Evolutionary conservation across 371 early-diverging fungal species (phyloP), one percentile per base, ranked within the genome.

Genomic region (Apophysomyces trapeziformis): DNA sequence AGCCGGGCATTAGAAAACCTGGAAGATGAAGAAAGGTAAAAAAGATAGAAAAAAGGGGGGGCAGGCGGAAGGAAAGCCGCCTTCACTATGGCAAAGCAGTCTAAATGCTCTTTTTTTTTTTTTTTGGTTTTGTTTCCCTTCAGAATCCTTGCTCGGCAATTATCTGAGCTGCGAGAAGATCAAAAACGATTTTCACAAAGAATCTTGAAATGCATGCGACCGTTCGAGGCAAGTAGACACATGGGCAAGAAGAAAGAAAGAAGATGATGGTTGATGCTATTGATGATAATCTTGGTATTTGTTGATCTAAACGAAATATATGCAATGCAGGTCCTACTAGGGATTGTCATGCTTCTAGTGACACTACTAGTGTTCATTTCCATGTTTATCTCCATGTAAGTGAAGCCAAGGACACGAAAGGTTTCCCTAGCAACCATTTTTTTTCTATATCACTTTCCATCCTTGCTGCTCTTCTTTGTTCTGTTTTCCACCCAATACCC

Each of bases 1-100:
- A 68, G 70, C 36, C 64, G 76, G 44, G 60, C 64, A 18, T 63
- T 85, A 9, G 75, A 76, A 37, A 75, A 79, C 18, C 63, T 82
- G 46, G 76, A 72, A 43, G 47, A 77, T 72, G 59, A 85, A 64
- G 80, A 77, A 67, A 73, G 70, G 80, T 78, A 50, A 50, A 9
- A 9, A n/a, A 50, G 32, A 18, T 32, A 50, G 7, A 50, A 50
- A 21, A 70, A 58, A 44, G 32, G 32, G 32, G 32, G 32, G 32
- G 26, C 26, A 1, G 21, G 21, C 2, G 5, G 16, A 21, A 61
- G 46, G 44, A 16, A 37, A 58, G n/a, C n/a, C 26, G 58, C 13
- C 11, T 54, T 44, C 36, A 7, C 5, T 57, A 26, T 1, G 26
- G 2, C 26, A 2, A 26, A 26, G 2, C 26, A 26, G 26, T 26